These are phyloP conservation scores for Fusarium cyanostomum DNA, from an alignment of 2,329 filamentous ascomycete species.

Conservation along the genomic window DNA sequence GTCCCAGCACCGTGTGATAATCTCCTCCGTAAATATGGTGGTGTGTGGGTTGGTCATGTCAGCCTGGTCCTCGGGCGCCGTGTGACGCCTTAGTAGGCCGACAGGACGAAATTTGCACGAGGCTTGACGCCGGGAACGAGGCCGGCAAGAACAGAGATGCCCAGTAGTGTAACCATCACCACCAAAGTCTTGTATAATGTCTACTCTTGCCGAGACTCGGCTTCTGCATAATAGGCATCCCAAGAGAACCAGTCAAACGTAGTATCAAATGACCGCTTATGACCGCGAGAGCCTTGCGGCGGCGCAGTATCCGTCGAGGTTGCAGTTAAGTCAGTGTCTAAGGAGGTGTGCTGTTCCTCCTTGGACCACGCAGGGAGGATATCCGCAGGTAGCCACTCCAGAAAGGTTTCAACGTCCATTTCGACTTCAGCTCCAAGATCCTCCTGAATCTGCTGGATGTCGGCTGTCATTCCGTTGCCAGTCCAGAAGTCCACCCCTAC, in stretches of 20 bases:
- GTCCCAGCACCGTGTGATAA: too few species aligned
- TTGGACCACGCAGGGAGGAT: neutral
- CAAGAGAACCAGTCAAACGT: constrained; percentile 16
- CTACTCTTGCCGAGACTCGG: neutral
- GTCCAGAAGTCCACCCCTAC: rapidly evolving
- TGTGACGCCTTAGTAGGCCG: too few species aligned
- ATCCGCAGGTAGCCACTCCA: neutral
- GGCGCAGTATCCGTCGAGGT: rapidly evolving
- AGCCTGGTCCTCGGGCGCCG: too few species aligned
- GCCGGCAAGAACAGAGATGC: too few species aligned
- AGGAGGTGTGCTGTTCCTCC: too few species aligned
- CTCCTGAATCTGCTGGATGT: neutral
- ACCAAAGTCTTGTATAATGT: too few species aligned
- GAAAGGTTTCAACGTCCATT: neutral
- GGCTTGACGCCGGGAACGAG: too few species aligned
- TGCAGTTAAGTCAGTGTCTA: too few species aligned
- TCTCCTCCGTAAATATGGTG: too few species aligned
- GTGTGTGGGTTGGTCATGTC: too few species aligned
- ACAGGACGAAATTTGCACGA: too few species aligned
- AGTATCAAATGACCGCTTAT: neutral
- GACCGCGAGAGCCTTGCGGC: neutral
- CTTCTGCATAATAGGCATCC: constrained; percentile 1
- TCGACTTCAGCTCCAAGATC: neutral
- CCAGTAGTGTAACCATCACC: too few species aligned
- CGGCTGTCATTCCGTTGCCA: rapidly evolving